Percentiles rank a stretch among this genome's conserved stretches.
Evolutionary conservation across 352 stramenopile genomes (phyloP).

Genomic region (Phytophthora litchii): DNA sequence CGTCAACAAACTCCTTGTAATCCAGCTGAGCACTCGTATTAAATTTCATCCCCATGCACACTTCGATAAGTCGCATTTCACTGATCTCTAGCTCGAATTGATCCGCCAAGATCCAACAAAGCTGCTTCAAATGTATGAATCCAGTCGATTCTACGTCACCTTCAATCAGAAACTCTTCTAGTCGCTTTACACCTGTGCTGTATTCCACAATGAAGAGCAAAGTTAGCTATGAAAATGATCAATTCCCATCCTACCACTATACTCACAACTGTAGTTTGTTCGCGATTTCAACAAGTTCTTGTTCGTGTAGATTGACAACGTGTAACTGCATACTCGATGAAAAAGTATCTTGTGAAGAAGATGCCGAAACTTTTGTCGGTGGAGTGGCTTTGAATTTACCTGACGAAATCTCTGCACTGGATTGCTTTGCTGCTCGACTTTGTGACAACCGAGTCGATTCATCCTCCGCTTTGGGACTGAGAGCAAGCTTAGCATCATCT

Average conservation of each 20-base stretch:
- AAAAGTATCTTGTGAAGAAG: not conserved
- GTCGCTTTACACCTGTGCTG: conserved; percentile 46
- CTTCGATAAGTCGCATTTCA: conserved; percentile 52
- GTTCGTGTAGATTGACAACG: conserved; percentile 48
- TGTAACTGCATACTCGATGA: conserved; percentile 1
- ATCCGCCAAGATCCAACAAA: conserved; percentile 49
- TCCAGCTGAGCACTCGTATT: conserved; percentile 56
- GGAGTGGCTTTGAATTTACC: conserved; percentile 11
- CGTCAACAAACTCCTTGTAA: conserved; percentile 52
- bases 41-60: conserved; percentile 71
- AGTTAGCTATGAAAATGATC: not conserved
- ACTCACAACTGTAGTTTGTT: conserved; percentile 60
- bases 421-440: conserved; percentile 12
- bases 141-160: conserved; percentile 29
- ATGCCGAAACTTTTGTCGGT: not conserved
- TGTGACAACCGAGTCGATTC: conserved; percentile 4
- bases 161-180: conserved; percentile 47
- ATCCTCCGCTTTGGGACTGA: conserved; percentile 2
- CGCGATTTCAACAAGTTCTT: conserved; percentile 53
- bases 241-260: not conserved
- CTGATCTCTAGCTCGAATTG: conserved; percentile 37
- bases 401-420: conserved; percentile 13
- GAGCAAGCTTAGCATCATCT: conserved; percentile 2
- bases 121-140: conserved; percentile 61
- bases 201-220: not conserved